Evolutionary conservation across 257 asterid genomes (phyloP).

Genomic region (Perilla frutescens): DNA sequence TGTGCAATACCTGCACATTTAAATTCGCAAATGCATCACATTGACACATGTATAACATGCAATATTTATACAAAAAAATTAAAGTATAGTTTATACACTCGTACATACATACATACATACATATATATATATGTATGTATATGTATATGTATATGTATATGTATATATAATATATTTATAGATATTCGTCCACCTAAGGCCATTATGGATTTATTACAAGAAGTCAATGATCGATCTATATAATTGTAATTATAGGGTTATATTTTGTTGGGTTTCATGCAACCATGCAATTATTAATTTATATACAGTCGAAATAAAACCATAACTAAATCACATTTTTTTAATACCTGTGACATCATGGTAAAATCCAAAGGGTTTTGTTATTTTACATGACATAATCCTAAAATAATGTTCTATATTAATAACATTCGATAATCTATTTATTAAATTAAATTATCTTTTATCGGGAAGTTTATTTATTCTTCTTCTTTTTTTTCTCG

Average conservation of each 20-base stretch:
- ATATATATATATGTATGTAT: too few relatives aligned
- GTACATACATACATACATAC: too few relatives aligned
- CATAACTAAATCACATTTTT: not conserved
- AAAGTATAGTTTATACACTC: too few relatives aligned
- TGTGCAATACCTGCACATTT: not conserved
- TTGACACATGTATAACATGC: conserved; percentile 19
- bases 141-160: not conserved
- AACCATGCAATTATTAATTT: not conserved
- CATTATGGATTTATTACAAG: conserved; percentile 7
- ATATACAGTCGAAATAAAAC: not conserved
- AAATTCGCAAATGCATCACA: conserved; percentile 2
- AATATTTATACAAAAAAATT: not conserved
- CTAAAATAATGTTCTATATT: not conserved
- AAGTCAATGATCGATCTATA: conserved; percentile 10
- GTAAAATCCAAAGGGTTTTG: not conserved
- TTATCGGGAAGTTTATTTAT: not conserved
- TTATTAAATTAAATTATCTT: conserved; percentile 4
- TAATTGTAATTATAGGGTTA: not conserved
- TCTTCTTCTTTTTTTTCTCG: not conserved
- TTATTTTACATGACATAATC: not conserved
- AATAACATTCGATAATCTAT: not conserved
- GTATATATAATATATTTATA: not conserved
- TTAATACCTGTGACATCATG: not conserved
- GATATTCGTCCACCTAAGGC: not conserved
- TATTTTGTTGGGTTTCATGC: not conserved